These are phyloP conservation scores for Patellifolia procumbens DNA, from an alignment of 179 eudicot species.

Conservation along the genomic window DNA sequence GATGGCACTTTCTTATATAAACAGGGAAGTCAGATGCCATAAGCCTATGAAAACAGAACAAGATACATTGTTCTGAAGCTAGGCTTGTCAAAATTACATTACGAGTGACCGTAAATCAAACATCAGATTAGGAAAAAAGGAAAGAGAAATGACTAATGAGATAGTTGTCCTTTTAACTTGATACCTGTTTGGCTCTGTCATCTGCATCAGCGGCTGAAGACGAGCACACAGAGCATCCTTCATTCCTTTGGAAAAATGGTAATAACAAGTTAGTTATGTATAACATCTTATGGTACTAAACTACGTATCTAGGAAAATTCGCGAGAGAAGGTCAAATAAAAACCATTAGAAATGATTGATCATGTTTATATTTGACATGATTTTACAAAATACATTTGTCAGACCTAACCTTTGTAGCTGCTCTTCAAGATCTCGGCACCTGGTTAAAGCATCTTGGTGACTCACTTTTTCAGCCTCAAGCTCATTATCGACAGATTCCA, in stretches of 20 bases:
- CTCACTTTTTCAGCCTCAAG: conserved; percentile 65
- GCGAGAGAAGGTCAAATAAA: background rate
- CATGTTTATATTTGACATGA: background rate
- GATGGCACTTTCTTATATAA: background rate
- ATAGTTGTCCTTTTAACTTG: background rate
- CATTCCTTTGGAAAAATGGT: conserved; percentile 43
- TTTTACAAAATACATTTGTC: background rate
- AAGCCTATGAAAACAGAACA: background rate
- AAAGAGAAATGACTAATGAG: background rate
- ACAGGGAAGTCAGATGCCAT: background rate
- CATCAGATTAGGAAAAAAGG: background rate
- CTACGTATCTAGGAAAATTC: background rate
- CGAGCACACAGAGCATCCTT: conserved; percentile 45
- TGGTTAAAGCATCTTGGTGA: conserved; percentile 66
- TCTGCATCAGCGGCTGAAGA: conserved; percentile 48
- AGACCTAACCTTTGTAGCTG: conserved; percentile 73
- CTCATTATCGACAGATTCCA: conserved; percentile 58
- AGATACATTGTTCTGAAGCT: background rate
- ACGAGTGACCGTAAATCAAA: background rate
- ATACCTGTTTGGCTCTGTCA: conserved; percentile 66
- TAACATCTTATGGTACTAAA: background rate
- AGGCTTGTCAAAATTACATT: background rate
- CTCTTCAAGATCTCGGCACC: conserved; percentile 79
- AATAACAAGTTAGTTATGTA: conserved; percentile 10
- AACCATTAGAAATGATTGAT: background rate